Evolutionary conservation across 495 filamentous ascomycete species (phyloP).

Genomic region (Clavariopsis aquatica): DNA sequence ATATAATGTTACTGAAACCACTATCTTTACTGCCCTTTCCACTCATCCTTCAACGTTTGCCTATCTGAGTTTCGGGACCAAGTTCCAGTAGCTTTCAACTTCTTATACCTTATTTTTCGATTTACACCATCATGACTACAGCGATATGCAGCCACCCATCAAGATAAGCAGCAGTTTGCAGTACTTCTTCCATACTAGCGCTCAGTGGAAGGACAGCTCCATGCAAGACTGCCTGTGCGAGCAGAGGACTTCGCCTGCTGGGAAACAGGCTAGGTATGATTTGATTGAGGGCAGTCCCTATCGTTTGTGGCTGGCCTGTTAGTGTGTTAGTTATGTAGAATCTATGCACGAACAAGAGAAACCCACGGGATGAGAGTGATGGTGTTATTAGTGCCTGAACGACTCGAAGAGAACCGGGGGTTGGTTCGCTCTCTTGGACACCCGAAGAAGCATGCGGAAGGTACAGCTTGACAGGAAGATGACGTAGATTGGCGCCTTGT

Average conservation of each 20-base stretch:
- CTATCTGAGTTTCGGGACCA: neutral
- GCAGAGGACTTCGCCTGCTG: conserved; percentile 77
- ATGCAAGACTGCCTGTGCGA: conserved; percentile 89
- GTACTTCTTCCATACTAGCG: conserved; percentile 82
- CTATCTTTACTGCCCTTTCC: too few relatives aligned
- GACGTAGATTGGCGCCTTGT: conserved; percentile 66
- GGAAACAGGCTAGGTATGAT: conserved; percentile 85
- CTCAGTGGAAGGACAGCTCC: conserved; percentile 80
- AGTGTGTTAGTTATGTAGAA: conserved; percentile 56
- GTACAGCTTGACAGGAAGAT: conserved; percentile 85
- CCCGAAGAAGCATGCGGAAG: conserved; percentile 64
- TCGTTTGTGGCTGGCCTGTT: conserved; percentile 66
- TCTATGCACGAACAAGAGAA: neutral
- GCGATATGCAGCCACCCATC: conserved; percentile 92
- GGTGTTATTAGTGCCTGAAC: conserved; percentile 46
- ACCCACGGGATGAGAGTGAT: conserved; percentile 36
- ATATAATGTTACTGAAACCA: too few relatives aligned
- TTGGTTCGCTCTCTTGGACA: conserved; percentile 46
- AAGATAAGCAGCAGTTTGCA: conserved; percentile 76
- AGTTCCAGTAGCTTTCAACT: neutral
- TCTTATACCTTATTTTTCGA: neutral
- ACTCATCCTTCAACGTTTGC: neutral
- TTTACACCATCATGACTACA: conserved; percentile 67
- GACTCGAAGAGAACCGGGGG: conserved; percentile 54
- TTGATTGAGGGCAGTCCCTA: conserved; percentile 76